phyloP scores from a whole-genome alignment of 2,329 filamentous ascomycete genomes.

The Neonectria magnoliae region DNA sequence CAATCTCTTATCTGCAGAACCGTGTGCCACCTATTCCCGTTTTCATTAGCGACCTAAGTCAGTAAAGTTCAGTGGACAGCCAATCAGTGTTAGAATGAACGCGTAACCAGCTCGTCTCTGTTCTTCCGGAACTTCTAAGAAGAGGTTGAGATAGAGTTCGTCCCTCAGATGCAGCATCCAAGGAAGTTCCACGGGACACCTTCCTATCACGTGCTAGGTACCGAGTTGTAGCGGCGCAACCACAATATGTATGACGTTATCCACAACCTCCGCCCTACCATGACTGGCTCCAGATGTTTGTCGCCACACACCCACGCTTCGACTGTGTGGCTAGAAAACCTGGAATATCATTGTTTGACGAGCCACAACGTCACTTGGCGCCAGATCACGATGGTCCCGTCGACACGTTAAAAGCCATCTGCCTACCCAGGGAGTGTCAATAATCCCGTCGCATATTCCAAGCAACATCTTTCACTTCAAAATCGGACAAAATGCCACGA shows the following conservation, averaged over 20 bases:
- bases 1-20: too few species aligned
- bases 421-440: neutral
- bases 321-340: slow-evolving; percentile 39
- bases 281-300: slow-evolving; percentile 29
- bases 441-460: neutral
- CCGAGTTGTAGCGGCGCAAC: neutral
- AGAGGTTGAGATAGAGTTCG: neutral
- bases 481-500: slow-evolving; percentile 50
- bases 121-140: neutral
- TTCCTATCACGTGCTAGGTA: slow-evolving; percentile 14
- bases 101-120: too few species aligned
- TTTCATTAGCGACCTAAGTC: too few species aligned
- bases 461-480: neutral
- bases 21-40: too few species aligned
- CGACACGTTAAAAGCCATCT: neutral
- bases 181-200: neutral
- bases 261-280: neutral
- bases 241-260: slow-evolving; percentile 33
- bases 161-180: neutral
- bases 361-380: slow-evolving; percentile 34
- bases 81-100: too few species aligned
- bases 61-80: too few species aligned
- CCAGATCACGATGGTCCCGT: neutral
- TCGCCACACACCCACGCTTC: slow-evolving; percentile 30
- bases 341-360: slow-evolving; percentile 28